A percentile compares a stretch with the other conserved stretches of the same genome.
Conservation (phyloP, 1,139 yeast species). For the Ashbya aceris region DNA sequence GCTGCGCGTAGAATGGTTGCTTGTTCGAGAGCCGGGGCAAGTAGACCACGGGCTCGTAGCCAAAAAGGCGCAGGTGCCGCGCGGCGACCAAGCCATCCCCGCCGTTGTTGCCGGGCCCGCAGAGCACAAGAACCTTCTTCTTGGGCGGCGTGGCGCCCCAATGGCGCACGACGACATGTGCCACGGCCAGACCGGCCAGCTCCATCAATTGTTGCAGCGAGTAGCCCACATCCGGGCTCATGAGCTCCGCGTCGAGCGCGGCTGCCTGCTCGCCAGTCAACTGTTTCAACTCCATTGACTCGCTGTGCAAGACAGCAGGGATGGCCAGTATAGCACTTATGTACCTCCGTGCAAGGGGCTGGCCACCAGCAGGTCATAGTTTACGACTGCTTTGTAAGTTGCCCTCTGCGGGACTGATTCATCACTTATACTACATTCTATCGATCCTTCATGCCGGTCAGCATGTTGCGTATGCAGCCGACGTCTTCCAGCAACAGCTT, state of each 20-base stretch:
- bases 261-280: constrained; percentile 67
- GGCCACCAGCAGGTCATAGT: too few relatives aligned
- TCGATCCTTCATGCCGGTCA: constrained; percentile 13
- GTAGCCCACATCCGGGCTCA: constrained; percentile 72
- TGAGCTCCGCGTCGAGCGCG: constrained; percentile 70
- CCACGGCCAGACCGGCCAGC: constrained; percentile 89
- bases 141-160: constrained; percentile 3
- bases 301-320: neutral
- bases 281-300: constrained; percentile 13
- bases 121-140: constrained; percentile 49
- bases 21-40: constrained; percentile 53
- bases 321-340: neutral
- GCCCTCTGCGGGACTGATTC: too few relatives aligned
- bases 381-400: too few relatives aligned
- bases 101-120: constrained; percentile 94
- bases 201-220: constrained; percentile 95
- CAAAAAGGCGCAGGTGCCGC: constrained; percentile 74
- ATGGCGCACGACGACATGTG: constrained; percentile 51
- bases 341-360: too few relatives aligned
- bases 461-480: constrained; percentile 27
- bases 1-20: constrained; percentile 32
- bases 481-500: constrained; percentile 30
- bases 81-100: constrained; percentile 98
- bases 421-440: neutral
- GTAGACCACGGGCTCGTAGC: constrained; percentile 61